Evolutionary conservation across 1,284 basidiomycete genomes (phyloP), one percentile per base, ranked within the genome.

Genomic region (Quambalaria eucalypti): DNA sequence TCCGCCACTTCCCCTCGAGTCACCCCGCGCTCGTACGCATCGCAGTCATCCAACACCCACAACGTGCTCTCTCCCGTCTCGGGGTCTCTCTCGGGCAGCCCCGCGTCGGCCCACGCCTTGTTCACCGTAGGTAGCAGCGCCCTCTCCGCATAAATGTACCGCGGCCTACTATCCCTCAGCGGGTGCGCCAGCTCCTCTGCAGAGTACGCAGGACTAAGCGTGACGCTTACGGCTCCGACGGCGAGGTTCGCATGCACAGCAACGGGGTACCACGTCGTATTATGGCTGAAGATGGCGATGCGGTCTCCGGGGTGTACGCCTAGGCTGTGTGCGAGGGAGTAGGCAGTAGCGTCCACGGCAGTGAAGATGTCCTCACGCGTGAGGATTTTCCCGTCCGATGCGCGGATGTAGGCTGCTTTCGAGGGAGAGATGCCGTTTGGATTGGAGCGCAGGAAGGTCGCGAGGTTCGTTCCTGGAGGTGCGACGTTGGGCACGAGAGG

Each of bases 11-110:
- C 63, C 52, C 60, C 57, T 28, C 52, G 51, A 6, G 29, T 29
- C 16, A 31, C 51, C 59, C 59, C 64, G 36, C 64, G 52, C 31
- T 59, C 55, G 52, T 71, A 69, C n/a, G 56, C 58, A 39, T 71
- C n/a, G n/a, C n/a, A n/a, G n/a, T n/a, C 69, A 28, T 71, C 65
- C 19, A 74, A 49, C n/a, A 73, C 55, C 70, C 66, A 74, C 10
- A 73, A 39, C 36, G 10, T n/a, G 21, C 16, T 10, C 36, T 39
- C 36, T 3, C 36, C 36, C 6, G 61, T 54, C 52, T 60, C 59
- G 44, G 36, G 21, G 7, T 59, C 50, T 16, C 39, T 50, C 44
- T 51, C 33, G 14, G 29, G 30, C 31, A 50, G 30, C 14, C 42
- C 36, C 8, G 66, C 64, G 4, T 55, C 54, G 38, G 68, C 57